Evolutionary conservation across 352 stramenopile species (phyloP), one percentile per base, ranked within the genome.

Genomic region (Pythium coloratum): DNA sequence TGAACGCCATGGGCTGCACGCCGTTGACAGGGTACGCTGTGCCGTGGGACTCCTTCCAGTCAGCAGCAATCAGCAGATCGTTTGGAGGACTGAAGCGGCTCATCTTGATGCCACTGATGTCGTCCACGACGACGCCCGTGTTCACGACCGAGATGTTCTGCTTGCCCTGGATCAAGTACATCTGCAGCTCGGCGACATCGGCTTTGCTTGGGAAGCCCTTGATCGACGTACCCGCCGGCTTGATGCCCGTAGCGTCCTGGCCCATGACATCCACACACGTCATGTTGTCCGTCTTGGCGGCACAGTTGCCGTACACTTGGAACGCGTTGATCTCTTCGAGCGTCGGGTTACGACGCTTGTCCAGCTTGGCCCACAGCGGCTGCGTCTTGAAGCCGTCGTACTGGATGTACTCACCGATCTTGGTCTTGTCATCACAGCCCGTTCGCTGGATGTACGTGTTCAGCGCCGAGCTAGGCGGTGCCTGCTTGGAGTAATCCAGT

Each of bases 1-100:
- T 76, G 67, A 91, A 93, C 61, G 76, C 80, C 55, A 89, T 58
- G 47, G 78, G 71, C 59, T 93, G 85, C 40, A 93, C 64, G 36
- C 85, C 85, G 33, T 93, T 74, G 13, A 93, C 78, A 0, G 85
- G 85, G 54, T 78, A 67, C 9, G 73, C 85, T 7, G 75, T 81
- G 54, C 85, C 85, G 16, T 75, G 60, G 5, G 28, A 47, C 7
- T 60, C 69, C 26, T 82, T 90, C 36, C 54, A 62, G 16, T 71
- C 55, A 2, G 56, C 65, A 28, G 72, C 71, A 40, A 42, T 58
- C 20, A 94, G 77, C 38, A 82, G 62, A 58, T 84, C 73, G 46
- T 67, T 55, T 3, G 72, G 64, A 3, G 83, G 65, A n/a, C 55
- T 66, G 66, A 89, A 91, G 20, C 81, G 81, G 49, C 78, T 70